Conservation (phyloP, 1,139 yeast genomes). For the Meyerozyma sp. region DNA sequence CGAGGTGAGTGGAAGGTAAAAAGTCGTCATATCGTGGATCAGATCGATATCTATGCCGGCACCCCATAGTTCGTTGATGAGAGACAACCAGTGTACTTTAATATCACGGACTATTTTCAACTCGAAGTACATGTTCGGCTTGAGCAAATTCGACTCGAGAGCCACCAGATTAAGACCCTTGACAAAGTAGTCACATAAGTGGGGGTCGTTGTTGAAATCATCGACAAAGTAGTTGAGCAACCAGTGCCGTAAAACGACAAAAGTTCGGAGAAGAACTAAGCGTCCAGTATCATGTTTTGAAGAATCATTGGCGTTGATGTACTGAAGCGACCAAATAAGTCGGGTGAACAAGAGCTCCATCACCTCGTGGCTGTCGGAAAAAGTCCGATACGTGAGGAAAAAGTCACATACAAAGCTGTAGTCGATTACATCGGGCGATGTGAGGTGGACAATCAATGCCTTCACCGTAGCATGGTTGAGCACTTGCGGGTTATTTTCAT, state of each 20-base stretch:
- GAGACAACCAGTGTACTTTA: slow-evolving; percentile 37
- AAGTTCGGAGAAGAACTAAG: slow-evolving; percentile 73
- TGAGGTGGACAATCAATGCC: slow-evolving; percentile 66
- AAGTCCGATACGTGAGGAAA: slow-evolving; percentile 76
- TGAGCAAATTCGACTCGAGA: slow-evolving; percentile 25
- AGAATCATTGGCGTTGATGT: slow-evolving; percentile 25
- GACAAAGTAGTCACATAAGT: slow-evolving; percentile 45
- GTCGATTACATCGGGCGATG: slow-evolving; percentile 75
- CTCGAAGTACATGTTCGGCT: slow-evolving; percentile 24
- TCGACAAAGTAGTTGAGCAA: slow-evolving; percentile 68
- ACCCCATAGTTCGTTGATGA: slow-evolving; percentile 30
- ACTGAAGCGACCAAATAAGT: slow-evolving; percentile 67
- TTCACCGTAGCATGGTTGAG: slow-evolving; percentile 38
- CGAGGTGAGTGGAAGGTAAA: slow-evolving; percentile 25
- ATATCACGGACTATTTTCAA: slow-evolving; percentile 41
- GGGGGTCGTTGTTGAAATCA: slow-evolving; percentile 50
- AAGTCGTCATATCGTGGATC: slow-evolving; percentile 17
- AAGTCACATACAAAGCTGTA: slow-evolving; percentile 79
- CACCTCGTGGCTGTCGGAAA: slow-evolving; percentile 52
- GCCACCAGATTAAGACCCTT: slow-evolving; percentile 44
- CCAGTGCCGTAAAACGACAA: slow-evolving; percentile 89
- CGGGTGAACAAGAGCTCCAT: slow-evolving; percentile 60
- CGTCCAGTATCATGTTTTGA: slow-evolving; percentile 51
- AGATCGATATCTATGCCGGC: slow-evolving; percentile 20
- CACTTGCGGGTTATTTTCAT: slow-evolving; percentile 25